A percentile compares a stretch with the other conserved stretches of the same genome.
Conservation (phyloP, 257 asterid species). For the Solanum piurae region DNA sequence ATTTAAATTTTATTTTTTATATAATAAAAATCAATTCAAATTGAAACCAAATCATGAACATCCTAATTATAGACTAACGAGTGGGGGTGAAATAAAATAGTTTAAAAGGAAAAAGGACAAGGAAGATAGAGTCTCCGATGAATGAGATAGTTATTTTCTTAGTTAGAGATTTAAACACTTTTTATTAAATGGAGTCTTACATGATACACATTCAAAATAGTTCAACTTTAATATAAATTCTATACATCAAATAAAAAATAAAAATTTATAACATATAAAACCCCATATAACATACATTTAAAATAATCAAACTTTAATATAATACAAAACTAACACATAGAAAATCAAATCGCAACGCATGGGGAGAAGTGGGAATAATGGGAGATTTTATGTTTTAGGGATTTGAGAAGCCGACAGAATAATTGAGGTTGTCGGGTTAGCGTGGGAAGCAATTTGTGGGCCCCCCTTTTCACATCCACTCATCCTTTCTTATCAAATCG, state of each 20-base stretch:
- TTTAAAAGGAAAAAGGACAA: background rate
- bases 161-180: too few relatives aligned
- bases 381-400: conserved; percentile 1
- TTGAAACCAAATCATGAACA: background rate
- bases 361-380: background rate
- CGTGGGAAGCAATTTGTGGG: conserved; percentile 32
- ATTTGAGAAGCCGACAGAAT: conserved; percentile 24
- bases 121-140: background rate
- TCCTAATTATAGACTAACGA: background rate
- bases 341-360: background rate
- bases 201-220: too few relatives aligned
- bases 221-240: too few relatives aligned
- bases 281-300: too few relatives aligned
- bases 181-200: too few relatives aligned
- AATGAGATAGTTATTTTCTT: too few relatives aligned
- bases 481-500: background rate
- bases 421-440: conserved; percentile 25
- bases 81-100: background rate
- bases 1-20: too few relatives aligned
- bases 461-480: background rate
- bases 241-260: too few relatives aligned
- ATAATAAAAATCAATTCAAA: too few relatives aligned
- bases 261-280: too few relatives aligned
- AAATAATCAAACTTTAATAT: too few relatives aligned
- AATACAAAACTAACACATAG: too few relatives aligned